Evolutionary conservation across 139 green algal species (phyloP).

Genomic region (Micractinium sp.): DNA sequence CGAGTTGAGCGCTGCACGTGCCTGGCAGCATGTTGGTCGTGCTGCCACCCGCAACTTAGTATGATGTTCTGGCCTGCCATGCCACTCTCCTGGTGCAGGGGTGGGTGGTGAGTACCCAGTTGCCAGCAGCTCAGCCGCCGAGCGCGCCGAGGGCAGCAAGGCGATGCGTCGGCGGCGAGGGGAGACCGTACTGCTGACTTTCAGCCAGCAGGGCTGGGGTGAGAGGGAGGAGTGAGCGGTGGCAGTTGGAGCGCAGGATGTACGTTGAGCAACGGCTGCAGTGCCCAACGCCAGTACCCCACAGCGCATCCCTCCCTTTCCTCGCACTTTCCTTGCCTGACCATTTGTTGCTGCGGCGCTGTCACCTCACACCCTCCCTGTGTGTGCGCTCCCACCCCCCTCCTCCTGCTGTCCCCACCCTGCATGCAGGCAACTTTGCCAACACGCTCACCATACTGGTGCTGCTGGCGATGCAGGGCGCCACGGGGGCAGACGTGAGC

Average conservation of each 20-base stretch:
- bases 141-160: conserved; percentile 66
- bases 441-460: conserved; percentile 40
- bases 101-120: conserved; percentile 80
- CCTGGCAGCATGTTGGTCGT: too few relatives aligned
- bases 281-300: too few relatives aligned
- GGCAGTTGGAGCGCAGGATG: too few relatives aligned
- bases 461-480: conserved; percentile 23
- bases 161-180: conserved; percentile 49
- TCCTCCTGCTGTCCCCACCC: too few relatives aligned
- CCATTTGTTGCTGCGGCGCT: background rate
- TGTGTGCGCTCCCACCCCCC: too few relatives aligned
- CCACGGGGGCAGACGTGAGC: background rate
- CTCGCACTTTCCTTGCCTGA: too few relatives aligned
- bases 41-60: background rate
- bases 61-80: background rate
- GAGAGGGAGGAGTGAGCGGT: background rate
- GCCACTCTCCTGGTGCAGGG: conserved; percentile 28
- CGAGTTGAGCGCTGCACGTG: too few relatives aligned
- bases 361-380: background rate
- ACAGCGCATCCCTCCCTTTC: too few relatives aligned
- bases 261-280: too few relatives aligned
- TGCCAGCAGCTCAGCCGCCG: conserved; percentile 77
- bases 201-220: conserved; percentile 35
- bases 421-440: conserved; percentile 30
- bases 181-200: conserved; percentile 34